phyloP scores from a whole-genome alignment of 768 basidiomycete species.

The Russula sp. region DNA sequence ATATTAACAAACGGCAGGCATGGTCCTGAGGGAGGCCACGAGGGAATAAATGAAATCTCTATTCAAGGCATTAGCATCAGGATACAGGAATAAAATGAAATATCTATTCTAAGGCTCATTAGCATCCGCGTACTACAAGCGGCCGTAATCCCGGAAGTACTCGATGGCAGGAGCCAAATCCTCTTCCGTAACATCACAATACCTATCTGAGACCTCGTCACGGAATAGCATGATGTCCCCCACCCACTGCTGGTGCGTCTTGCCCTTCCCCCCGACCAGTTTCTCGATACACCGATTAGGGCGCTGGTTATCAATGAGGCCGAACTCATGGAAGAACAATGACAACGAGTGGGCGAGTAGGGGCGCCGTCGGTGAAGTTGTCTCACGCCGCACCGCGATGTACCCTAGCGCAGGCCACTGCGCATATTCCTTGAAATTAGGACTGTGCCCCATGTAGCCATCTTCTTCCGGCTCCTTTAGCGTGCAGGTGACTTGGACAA shows the following conservation, averaged over 20 bases:
- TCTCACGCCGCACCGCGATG: slow-evolving; percentile 17
- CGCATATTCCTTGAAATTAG: slow-evolving; percentile 25
- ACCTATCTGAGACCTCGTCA: slow-evolving; percentile 20
- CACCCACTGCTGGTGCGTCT: slow-evolving; percentile 19
- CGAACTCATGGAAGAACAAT: slow-evolving; percentile 27
- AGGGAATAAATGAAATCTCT: neutral
- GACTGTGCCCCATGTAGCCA: slow-evolving; percentile 24
- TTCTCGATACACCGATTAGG: slow-evolving; percentile 26
- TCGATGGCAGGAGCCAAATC: slow-evolving; percentile 23
- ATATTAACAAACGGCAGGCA: neutral
- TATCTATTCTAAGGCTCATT: neutral
- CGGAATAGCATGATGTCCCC: slow-evolving; percentile 28
- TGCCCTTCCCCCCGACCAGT: slow-evolving; percentile 17
- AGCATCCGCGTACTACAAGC: slow-evolving; percentile 6
- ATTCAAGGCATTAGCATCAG: neutral
- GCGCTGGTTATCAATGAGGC: slow-evolving; percentile 16
- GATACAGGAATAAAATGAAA: neutral
- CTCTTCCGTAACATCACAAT: slow-evolving; percentile 24
- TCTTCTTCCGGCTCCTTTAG: slow-evolving; percentile 21
- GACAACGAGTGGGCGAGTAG: slow-evolving; percentile 15
- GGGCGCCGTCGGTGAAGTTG: slow-evolving; percentile 15
- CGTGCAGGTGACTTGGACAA: slow-evolving; percentile 22
- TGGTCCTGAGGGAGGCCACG: neutral
- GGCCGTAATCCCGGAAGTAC: slow-evolving; percentile 27
- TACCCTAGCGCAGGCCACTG: slow-evolving; percentile 27